Base-by-base conservation (phyloP, 2,329 filamentous ascomycete species). In the Penicillium digitatum region DNA sequence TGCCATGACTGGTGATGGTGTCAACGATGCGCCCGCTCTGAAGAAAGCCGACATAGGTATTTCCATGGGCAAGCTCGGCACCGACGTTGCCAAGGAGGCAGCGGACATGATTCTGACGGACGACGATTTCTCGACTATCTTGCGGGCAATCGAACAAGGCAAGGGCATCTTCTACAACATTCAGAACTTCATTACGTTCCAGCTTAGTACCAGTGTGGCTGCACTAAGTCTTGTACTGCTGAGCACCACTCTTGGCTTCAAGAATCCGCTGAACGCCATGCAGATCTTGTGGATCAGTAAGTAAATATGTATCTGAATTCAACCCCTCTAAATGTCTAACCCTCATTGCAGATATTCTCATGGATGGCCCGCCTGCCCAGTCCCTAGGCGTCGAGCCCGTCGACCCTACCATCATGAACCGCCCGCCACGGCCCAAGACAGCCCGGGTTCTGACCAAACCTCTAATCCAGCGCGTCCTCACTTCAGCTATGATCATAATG, bases 141-240 rank as follows among this genome's bases (percentile, higher is more conserved):
- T 99, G 11, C 89, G 87, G 56, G 94, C 94, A 29, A 99, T 99
- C 59, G 94, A 99, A 73, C 94, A 99, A 77, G 95, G 94, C 74
- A 99, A 99, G 74, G 94, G 92, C 52, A 99, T 99, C 64, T 99
- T 99, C 76, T 96, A 94, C 82, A 99, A 99, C 73, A 97, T 99
- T 63, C 94, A 99, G 71, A 99, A 99, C 74, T 99, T 99, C 76
- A 82, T 99, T 60, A 97, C 94, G 0, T 99, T 99, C 76, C 95
- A 99, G 77, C 83, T 99, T 55, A 96, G 92, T 74, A 99, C 94
- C 45, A 96, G 91, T 71, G 94, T 95, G 20, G 94, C 95, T 52
- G 91, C 94, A 58, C 79, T 99, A 62, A 90, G 89, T 55, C 81
- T 99, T 51, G 94, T 99, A 18, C 84, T 99, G 63, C 75, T 99